A percentile compares a stretch with the other conserved stretches of the same genome.
phyloP scores from a whole-genome alignment of 140 eudicot genomes.

The Oenanthe javanica region DNA sequence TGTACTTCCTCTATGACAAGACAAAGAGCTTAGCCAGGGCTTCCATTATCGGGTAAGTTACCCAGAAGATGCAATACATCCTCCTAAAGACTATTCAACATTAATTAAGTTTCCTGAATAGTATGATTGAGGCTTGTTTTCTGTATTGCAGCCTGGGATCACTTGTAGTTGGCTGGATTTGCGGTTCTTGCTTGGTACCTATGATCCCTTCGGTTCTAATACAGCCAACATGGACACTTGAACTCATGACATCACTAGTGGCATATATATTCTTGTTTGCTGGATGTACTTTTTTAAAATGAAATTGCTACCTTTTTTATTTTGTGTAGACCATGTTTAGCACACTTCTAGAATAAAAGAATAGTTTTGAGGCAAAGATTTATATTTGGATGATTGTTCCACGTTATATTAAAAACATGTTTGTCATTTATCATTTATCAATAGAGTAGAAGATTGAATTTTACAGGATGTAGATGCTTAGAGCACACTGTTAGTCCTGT shows the following conservation, averaged over 20 bases:
- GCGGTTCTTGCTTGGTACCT: conserved; percentile 76
- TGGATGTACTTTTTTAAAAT: conserved; percentile 88
- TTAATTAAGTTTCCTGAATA: not conserved
- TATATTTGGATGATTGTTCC: not conserved
- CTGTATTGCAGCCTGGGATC: conserved; percentile 59
- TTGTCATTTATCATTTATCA: not conserved
- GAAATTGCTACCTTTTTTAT: conserved; percentile 7
- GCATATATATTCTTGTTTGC: conserved; percentile 65
- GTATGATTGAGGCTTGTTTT: not conserved
- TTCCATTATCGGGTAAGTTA: conserved; percentile 59
- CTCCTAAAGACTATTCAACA: not conserved
- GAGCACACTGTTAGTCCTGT: not conserved
- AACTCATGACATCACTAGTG: conserved; percentile 74
- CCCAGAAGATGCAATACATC: not conserved
- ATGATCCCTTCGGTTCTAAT: conserved; percentile 52
- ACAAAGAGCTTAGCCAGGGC: conserved; percentile 73
- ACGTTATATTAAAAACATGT: not conserved
- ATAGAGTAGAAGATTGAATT: not conserved
- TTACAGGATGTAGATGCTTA: not conserved
- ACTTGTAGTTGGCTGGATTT: conserved; percentile 80
- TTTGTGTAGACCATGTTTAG: not conserved
- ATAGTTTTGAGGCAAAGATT: not conserved
- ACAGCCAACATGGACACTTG: conserved; percentile 81
- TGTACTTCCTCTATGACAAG: conserved; percentile 90
- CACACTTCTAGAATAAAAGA: not conserved